Conservation (phyloP, 495 filamentous ascomycete genomes). For the Penicillium robsamsonii region DNA sequence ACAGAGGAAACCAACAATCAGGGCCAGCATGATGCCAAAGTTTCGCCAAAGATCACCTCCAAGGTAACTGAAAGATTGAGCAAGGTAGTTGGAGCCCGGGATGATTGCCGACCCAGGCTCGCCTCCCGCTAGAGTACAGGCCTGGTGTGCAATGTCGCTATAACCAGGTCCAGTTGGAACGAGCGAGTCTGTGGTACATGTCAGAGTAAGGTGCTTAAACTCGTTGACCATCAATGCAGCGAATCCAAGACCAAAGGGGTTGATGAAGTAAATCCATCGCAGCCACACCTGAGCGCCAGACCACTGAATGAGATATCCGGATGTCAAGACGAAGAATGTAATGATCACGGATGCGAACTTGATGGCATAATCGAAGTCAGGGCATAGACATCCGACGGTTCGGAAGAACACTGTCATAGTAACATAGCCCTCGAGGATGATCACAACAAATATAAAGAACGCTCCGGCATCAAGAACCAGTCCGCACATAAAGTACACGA, state of each 20-base stretch:
- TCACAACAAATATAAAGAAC: slow-evolving; percentile 75
- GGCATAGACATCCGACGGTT: slow-evolving; percentile 72
- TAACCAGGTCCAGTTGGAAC: slow-evolving; percentile 65
- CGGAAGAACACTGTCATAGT: slow-evolving; percentile 80
- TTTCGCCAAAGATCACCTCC: slow-evolving; percentile 68
- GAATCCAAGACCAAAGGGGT: slow-evolving; percentile 73
- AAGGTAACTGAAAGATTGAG: slow-evolving; percentile 60
- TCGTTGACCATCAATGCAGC: slow-evolving; percentile 80
- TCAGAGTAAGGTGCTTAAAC: slow-evolving; percentile 61
- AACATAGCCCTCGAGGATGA: slow-evolving; percentile 68
- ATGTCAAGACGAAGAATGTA: slow-evolving; percentile 74
- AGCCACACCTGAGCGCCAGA: slow-evolving; percentile 68
- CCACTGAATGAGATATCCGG: slow-evolving; percentile 78
- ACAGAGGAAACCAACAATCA: slow-evolving; percentile 66
- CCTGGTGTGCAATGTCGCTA: slow-evolving; percentile 64
- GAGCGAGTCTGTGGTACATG: slow-evolving; percentile 60
- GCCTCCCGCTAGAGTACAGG: slow-evolving; percentile 70
- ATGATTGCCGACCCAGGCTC: slow-evolving; percentile 58
- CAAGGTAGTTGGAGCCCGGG: slow-evolving; percentile 60
- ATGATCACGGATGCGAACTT: slow-evolving; percentile 76
- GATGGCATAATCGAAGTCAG: slow-evolving; percentile 83
- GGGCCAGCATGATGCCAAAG: slow-evolving; percentile 67
- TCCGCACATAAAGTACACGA: slow-evolving; percentile 79
- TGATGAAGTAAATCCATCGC: slow-evolving; percentile 80
- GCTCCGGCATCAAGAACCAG: slow-evolving; percentile 64